Percentiles rank a stretch among this genome's conserved stretches.
Conservation (phyloP, 1,139 yeast genomes). For the Debaryomyces psychrophilus region DNA sequence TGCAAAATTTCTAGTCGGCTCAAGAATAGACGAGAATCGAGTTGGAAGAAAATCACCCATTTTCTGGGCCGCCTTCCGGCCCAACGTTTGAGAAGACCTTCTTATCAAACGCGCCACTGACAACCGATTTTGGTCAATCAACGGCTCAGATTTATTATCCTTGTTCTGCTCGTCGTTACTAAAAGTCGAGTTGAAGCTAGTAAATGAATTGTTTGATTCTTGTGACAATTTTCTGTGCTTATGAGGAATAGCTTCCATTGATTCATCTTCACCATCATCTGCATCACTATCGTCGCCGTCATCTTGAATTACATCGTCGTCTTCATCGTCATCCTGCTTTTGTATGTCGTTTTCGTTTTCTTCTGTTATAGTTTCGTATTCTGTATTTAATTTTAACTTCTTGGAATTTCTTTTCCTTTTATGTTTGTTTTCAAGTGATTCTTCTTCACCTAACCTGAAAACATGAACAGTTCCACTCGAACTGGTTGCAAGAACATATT, state of each 20-base stretch:
- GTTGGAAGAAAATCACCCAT: constrained; percentile 88
- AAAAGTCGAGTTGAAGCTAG: constrained; percentile 38
- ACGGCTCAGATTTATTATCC: constrained; percentile 52
- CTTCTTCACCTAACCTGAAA: constrained; percentile 70
- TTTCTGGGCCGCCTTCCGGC: constrained; percentile 81
- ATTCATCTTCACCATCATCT: constrained; percentile 32
- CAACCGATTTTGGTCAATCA: constrained; percentile 68
- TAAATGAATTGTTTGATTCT: constrained; percentile 43
- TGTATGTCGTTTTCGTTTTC: constrained; percentile 27
- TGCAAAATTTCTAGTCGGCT: constrained; percentile 94
- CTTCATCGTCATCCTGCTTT: constrained; percentile 38
- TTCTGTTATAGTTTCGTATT: constrained; percentile 36
- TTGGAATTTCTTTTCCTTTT: constrained; percentile 31
- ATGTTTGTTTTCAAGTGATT: constrained; percentile 50
- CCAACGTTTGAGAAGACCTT: constrained; percentile 58
- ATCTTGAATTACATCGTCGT: constrained; percentile 27
- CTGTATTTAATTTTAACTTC: constrained; percentile 19
- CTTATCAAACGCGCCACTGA: constrained; percentile 72
- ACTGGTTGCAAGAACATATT: constrained; percentile 78
- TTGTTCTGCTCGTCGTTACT: constrained; percentile 31
- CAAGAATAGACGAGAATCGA: constrained; percentile 81
- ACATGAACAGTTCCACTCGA: constrained; percentile 94
- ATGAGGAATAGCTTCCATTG: constrained; percentile 26
- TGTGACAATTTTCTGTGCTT: constrained; percentile 45
- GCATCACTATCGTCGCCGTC: constrained; percentile 37